Evolutionary conservation across 192 early-diverging fungal genomes (phyloP).

Genomic region (Obelidium mucronatum): DNA sequence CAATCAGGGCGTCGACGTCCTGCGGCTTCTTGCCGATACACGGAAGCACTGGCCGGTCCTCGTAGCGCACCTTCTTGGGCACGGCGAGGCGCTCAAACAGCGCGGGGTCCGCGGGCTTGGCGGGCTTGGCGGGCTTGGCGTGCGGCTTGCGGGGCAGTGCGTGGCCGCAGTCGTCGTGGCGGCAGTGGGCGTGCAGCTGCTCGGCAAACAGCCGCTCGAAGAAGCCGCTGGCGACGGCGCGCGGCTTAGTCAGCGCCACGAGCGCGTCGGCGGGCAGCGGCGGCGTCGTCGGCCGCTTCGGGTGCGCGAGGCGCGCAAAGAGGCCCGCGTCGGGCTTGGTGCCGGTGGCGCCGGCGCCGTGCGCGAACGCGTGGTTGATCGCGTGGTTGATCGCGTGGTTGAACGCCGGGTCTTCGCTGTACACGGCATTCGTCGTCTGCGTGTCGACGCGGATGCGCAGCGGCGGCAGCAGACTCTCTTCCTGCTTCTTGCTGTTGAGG

Average conservation of each 20-base stretch:
- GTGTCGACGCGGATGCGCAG: background rate
- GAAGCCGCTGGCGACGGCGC: background rate
- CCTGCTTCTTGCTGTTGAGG: background rate
- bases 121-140: background rate
- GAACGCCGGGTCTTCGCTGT: background rate
- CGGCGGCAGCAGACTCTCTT: constrained; percentile 9
- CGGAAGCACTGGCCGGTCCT: background rate
- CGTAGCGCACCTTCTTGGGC: constrained; percentile 15
- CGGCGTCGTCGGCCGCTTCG: constrained; percentile 30
- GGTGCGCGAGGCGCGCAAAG: constrained; percentile 28
- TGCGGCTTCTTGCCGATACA: background rate
- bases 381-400: background rate
- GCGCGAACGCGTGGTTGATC: background rate
- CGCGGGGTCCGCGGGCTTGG: background rate
- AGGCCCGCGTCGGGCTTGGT: background rate
- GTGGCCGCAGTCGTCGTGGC: background rate
- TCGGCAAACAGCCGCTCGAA: constrained; percentile 25
- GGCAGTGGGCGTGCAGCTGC: background rate
- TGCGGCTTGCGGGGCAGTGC: background rate
- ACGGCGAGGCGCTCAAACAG: constrained; percentile 16
- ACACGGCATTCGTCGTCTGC: constrained; percentile 5
- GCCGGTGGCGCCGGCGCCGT: background rate
- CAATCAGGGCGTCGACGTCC: background rate
- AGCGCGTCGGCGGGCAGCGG: constrained; percentile 17
- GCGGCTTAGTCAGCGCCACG: background rate